Conservation (phyloP, 2,329 filamentous ascomycete species). For the Cladophialophora yegresii region DNA sequence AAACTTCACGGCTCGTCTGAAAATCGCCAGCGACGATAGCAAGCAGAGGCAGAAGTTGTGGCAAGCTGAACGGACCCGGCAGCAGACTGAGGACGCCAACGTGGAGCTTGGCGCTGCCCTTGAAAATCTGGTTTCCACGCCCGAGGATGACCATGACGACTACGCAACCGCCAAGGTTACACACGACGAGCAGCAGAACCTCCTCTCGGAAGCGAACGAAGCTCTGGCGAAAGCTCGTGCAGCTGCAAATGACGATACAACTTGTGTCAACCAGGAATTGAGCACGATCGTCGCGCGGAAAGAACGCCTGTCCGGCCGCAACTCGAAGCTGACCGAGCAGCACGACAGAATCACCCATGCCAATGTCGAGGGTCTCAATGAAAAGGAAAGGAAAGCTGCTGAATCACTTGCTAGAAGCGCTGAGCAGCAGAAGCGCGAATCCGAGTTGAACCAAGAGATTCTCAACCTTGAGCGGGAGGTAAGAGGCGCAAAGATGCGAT, state of each 20-base stretch:
- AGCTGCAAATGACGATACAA: slow-evolving; percentile 57
- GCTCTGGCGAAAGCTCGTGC: slow-evolving; percentile 55
- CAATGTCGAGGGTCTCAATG: slow-evolving; percentile 60
- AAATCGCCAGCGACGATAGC: slow-evolving; percentile 62
- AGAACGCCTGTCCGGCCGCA: slow-evolving; percentile 61
- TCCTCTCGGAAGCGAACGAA: slow-evolving; percentile 53
- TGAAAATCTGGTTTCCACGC: slow-evolving; percentile 58
- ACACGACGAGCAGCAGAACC: slow-evolving; percentile 58
- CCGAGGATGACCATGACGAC: slow-evolving; percentile 57
- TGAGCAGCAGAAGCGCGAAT: slow-evolving; percentile 49
- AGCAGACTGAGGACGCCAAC: slow-evolving; percentile 65
- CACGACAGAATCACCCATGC: slow-evolving; percentile 61
- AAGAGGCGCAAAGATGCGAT: slow-evolving; percentile 22
- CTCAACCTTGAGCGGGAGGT: slow-evolving; percentile 45
- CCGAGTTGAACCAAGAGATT: slow-evolving; percentile 46
- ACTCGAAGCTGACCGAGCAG: slow-evolving; percentile 62
- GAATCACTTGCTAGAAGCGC: slow-evolving; percentile 51
- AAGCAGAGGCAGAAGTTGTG: slow-evolving; percentile 62
- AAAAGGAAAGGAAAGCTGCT: slow-evolving; percentile 54
- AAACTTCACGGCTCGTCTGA: slow-evolving; percentile 58
- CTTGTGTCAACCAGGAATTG: slow-evolving; percentile 40
- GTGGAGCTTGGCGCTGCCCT: slow-evolving; percentile 57
- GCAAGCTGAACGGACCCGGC: slow-evolving; percentile 64
- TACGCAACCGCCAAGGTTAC: slow-evolving; percentile 56
- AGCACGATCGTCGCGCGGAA: slow-evolving; percentile 54